Evolutionary conservation across 352 stramenopile species (phyloP), one percentile per base, ranked within the genome.

Genomic region (Hyphochytrium catenoides): DNA sequence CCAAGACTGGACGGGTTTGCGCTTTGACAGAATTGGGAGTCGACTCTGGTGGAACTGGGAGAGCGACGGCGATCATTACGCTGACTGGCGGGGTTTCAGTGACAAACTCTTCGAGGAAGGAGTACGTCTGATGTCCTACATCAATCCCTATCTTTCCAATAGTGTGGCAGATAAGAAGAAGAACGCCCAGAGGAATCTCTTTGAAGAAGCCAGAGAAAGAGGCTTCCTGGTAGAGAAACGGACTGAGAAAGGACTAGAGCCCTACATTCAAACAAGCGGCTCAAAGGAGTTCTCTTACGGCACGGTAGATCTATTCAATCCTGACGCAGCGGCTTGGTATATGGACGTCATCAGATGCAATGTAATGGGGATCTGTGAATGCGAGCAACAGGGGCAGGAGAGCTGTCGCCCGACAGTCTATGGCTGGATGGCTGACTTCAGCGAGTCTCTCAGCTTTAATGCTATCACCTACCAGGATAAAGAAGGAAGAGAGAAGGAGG

Each of bases 401-500:
- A 21, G 18, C 5, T 25, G 21, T 8, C 26, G 46, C 25, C 23
- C 36, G 7, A 36, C 41, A 15, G 31, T 51, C n/a, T 22, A 16
- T 4, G 53, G 53, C 2, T 62, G 53, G 53, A 62, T 62, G 53
- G 43, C 43, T 11, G 53, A 62, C 37, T 62, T 62, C 37, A 54
- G 53, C 14, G 53, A 62, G 43, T 37, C 40, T 17, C 23, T 64
- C 4, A 53, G 53, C 11, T 59, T 58, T 44, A 48, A 62, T 41
- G 51, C 47, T 7, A 4, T 30, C 6, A 6, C 58, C 11, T 40
- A 26, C 8, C 20, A 26, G 12, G n/a, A n/a, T n/a, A 50, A 36
- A 8, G 34, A 21, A 12, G 20, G 16, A n/a, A n/a, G n/a, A n/a
- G n/a, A n/a, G n/a, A n/a, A n/a, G n/a, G n/a, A n/a, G 11, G 15